A percentile compares a stretch with the other conserved stretches of the same genome.
phyloP scores from a whole-genome alignment of 768 basidiomycete species.

The Solioccasus polychromus region DNA sequence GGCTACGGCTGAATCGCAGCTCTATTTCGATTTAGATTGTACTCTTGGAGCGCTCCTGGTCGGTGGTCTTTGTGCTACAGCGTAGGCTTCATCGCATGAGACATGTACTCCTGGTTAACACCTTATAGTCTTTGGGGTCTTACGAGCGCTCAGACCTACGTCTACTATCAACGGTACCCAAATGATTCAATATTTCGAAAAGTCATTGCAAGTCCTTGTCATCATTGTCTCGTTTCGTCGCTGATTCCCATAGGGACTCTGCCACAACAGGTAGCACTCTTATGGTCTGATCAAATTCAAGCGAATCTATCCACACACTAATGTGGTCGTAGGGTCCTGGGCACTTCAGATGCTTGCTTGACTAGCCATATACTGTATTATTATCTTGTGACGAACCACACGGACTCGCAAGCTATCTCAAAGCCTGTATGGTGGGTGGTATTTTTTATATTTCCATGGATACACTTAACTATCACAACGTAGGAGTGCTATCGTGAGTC shows the following conservation, averaged over 20 bases:
- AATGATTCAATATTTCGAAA: constrained; percentile 36
- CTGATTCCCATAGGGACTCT: constrained; percentile 26
- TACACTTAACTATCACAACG: not conserved
- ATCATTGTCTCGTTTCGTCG: constrained; percentile 9
- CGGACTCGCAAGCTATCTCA: constrained; percentile 41
- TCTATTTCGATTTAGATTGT: constrained; percentile 35
- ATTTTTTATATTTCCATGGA: too few species aligned
- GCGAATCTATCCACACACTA: not conserved
- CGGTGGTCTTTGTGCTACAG: constrained; percentile 54
- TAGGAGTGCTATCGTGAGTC: constrained; percentile 55
- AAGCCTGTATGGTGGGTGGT: constrained; percentile 42
- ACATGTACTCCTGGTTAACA: not conserved
- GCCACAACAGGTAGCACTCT: constrained; percentile 14
- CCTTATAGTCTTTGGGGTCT: constrained; percentile 51
- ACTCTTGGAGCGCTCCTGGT: constrained; percentile 56
- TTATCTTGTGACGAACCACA: constrained; percentile 55
- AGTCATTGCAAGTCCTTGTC: constrained; percentile 32
- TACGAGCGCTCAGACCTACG: constrained; percentile 50
- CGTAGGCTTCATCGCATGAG: constrained; percentile 34
- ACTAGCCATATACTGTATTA: constrained; percentile 54
- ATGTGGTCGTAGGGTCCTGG: constrained; percentile 33
- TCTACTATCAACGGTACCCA: constrained; percentile 42
- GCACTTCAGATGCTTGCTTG: constrained; percentile 53
- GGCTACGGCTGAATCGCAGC: not conserved
- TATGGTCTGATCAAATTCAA: constrained; percentile 11